phyloP scores from a whole-genome alignment of 768 basidiomycete genomes.

The Ramaria sp. region DNA sequence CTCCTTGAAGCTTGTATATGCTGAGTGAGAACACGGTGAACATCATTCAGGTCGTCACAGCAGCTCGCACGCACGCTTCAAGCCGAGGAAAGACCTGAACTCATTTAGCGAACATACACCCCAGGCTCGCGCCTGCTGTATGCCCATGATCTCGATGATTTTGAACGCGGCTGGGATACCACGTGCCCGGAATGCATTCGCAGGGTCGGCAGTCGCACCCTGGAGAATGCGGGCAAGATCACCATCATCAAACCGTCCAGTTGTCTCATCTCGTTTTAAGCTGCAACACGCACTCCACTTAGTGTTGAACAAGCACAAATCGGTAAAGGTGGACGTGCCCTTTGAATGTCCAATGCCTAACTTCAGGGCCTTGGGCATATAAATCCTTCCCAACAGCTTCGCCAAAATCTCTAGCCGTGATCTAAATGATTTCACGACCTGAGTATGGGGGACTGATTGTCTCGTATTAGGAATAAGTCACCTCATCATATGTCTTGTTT shows the following conservation, averaged over 20 bases:
- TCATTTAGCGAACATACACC: conserved; percentile 79
- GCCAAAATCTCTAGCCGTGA: conserved; percentile 43
- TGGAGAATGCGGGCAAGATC: conserved; percentile 60
- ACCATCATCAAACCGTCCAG: conserved; percentile 53
- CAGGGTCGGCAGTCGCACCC: conserved; percentile 59
- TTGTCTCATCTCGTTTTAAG: conserved; percentile 44
- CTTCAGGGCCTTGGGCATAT: conserved; percentile 27
- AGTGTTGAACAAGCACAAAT: too few relatives aligned
- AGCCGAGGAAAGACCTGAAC: conserved; percentile 70
- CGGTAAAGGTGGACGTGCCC: conserved; percentile 26
- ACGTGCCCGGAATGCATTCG: conserved; percentile 64
- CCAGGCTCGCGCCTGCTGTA: conserved; percentile 66
- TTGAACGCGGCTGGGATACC: conserved; percentile 69
- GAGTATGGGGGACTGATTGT: not conserved
- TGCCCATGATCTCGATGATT: conserved; percentile 77
- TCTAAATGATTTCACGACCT: conserved; percentile 12
- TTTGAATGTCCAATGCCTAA: conserved; percentile 59
- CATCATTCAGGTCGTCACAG: not conserved
- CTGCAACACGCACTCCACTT: conserved; percentile 23
- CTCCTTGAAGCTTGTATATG: conserved; percentile 59
- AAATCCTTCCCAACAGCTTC: conserved; percentile 24
- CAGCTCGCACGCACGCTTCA: conserved; percentile 45
- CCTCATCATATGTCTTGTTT: conserved; percentile 35
- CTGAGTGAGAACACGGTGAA: conserved; percentile 24
- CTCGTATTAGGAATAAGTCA: conserved; percentile 6